Base-by-base conservation (phyloP, 2,329 filamentous ascomycete species). In the Paraconiothyrium sp. region DNA sequence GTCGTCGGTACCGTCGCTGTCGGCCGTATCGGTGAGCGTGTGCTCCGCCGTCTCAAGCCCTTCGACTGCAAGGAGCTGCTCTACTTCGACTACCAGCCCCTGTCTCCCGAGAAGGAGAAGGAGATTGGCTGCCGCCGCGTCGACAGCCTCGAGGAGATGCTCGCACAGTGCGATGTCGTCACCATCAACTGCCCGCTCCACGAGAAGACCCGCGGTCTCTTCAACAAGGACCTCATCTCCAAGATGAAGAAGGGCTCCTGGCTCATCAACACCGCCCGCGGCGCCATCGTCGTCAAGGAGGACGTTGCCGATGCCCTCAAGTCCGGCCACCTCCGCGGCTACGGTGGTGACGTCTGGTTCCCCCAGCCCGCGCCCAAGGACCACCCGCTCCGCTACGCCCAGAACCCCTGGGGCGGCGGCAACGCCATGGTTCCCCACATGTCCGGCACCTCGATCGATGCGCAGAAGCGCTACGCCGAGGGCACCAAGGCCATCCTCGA, bases 21-120 rank as follows among this genome's bases (percentile, higher is more conserved):
- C 66, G 95, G 95, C 80, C 93, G 95, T 80, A 99, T 99, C 75
- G 95, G 95, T 76, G 94, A 98, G 89, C 94, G 95, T 83, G 95
- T 99, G 61, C 89, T 99, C 73, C 92, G 94, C 81, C 90, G 95
- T 70, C 90, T 99, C 76, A 97, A 96, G 89, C 85, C 94, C 70
- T 99, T 99, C 79, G 94, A 97, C 86, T 99, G 95, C 92, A 97
- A 97, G 90, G 94, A 98, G 87, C 89, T 99, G 54, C 89, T 98
- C 67, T 99, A 99, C 92, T 98, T 92, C 81, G 95, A 99, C 85
- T 99, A 99, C 91, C 95, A 99, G 88, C 93, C 94, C 56, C 87
- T 99, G 68, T 86, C 84, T 63, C 77, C 92, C 63, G 93, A 97
- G 85, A 86, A 89, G 74, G 94, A 98, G 89, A 89, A 91, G 83